Conservation (phyloP, 352 stramenopile species). For the Elongisporangium undulatum region DNA sequence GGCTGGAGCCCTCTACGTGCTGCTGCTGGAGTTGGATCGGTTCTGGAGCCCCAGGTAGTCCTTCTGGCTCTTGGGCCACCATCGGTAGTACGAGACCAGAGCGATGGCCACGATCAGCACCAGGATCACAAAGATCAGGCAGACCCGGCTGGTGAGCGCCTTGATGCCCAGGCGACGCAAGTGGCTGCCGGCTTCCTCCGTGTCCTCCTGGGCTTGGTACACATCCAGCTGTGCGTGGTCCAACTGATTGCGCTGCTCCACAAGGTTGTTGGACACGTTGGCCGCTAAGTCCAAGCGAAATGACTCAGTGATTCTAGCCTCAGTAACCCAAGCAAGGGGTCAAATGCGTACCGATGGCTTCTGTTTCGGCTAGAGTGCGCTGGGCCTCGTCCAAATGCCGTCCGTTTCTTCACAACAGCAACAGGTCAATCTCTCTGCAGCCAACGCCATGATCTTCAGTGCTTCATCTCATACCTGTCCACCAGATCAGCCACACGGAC, state of each 20-base stretch:
- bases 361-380: slow-evolving; percentile 64
- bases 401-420: slow-evolving; percentile 30
- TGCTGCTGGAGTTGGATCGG: slow-evolving; percentile 11
- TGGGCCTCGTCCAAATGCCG: slow-evolving; percentile 70
- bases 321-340: neutral
- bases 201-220: slow-evolving; percentile 61
- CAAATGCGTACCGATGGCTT: slow-evolving; percentile 49
- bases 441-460: neutral
- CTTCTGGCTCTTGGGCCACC: slow-evolving; percentile 70
- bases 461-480: slow-evolving; percentile 22
- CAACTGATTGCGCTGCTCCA: slow-evolving; percentile 64
- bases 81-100: slow-evolving; percentile 74
- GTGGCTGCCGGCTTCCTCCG: slow-evolving; percentile 47
- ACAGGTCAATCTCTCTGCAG: neutral
- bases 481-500: slow-evolving; percentile 32
- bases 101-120: slow-evolving; percentile 45
- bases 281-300: slow-evolving; percentile 22
- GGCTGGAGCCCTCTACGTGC: slow-evolving; percentile 2
- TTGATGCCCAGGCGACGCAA: slow-evolving; percentile 53
- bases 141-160: slow-evolving; percentile 55
- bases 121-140: slow-evolving; percentile 58
- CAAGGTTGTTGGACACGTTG: slow-evolving; percentile 67
- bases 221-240: slow-evolving; percentile 61
- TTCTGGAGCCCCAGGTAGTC: slow-evolving; percentile 58
- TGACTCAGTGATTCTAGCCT: slow-evolving; percentile 1